phyloP scores from a whole-genome alignment of 495 filamentous ascomycete species.

The Penicillium bialowiezense region DNA sequence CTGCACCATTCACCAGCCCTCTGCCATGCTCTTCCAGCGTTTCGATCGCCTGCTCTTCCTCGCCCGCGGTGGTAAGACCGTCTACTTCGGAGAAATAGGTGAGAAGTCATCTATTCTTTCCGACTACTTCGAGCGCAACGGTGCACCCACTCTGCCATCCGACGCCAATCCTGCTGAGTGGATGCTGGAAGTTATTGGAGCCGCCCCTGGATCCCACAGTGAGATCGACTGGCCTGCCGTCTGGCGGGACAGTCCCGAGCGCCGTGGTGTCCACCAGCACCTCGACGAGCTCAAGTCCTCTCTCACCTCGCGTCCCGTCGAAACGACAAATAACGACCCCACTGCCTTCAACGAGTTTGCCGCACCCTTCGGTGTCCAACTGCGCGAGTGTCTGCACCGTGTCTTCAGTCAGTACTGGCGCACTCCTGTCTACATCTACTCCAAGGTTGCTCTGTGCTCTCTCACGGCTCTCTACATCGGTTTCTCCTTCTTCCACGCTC shows the following conservation, averaged over 20 bases:
- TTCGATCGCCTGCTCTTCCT: slow-evolving; percentile 91
- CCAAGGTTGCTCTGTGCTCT: slow-evolving; percentile 55
- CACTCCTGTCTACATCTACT: slow-evolving; percentile 57
- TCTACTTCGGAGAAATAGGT: slow-evolving; percentile 91
- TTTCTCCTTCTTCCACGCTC: slow-evolving; percentile 82
- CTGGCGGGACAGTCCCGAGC: slow-evolving; percentile 78
- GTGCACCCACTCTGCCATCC: slow-evolving; percentile 64
- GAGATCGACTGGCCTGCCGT: slow-evolving; percentile 79
- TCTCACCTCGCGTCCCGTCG: slow-evolving; percentile 44
- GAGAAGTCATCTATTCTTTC: slow-evolving; percentile 70
- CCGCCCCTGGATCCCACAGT: slow-evolving; percentile 75
- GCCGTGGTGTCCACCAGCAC: slow-evolving; percentile 62
- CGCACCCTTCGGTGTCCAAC: slow-evolving; percentile 51
- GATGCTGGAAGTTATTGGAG: slow-evolving; percentile 94
- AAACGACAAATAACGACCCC: slow-evolving; percentile 29
- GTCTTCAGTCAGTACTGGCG: slow-evolving; percentile 60
- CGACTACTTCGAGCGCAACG: slow-evolving; percentile 78
- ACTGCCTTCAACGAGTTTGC: slow-evolving; percentile 48
- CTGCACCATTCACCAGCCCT: slow-evolving; percentile 95
- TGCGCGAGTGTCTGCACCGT: slow-evolving; percentile 50
- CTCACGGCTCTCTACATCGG: slow-evolving; percentile 72
- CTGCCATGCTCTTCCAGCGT: slow-evolving; percentile 89
- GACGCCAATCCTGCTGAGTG: slow-evolving; percentile 90
- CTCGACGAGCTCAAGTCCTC: slow-evolving; percentile 65
- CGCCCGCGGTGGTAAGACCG: slow-evolving; percentile 73